These are phyloP conservation scores for Chiua virens DNA, from an alignment of 768 basidiomycete genomes.

Conservation along the genomic window DNA sequence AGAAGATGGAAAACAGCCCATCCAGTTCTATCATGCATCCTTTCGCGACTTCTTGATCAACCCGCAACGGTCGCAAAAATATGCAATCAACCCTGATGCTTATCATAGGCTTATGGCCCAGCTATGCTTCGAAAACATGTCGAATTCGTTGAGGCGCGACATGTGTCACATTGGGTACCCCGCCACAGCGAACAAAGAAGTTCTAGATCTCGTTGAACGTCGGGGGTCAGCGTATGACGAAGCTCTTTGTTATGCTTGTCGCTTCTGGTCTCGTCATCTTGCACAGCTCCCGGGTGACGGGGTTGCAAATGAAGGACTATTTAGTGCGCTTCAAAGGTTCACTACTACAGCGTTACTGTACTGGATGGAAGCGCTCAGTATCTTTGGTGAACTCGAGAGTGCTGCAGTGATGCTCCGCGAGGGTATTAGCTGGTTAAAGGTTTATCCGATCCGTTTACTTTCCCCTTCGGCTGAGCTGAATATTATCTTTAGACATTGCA, in stretches of 20 bases:
- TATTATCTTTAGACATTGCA: conserved; percentile 3
- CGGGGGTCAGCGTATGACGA: conserved; percentile 10
- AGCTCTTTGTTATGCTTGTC: conserved; percentile 18
- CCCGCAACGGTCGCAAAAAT: conserved; percentile 17
- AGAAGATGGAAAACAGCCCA: conserved; percentile 17
- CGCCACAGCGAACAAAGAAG: conserved; percentile 12
- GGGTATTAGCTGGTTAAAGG: conserved; percentile 16
- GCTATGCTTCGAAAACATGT: conserved; percentile 18
- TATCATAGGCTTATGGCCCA: conserved; percentile 22
- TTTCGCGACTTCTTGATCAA: conserved; percentile 21
- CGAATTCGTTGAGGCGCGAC: conserved; percentile 17
- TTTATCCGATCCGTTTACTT: background rate
- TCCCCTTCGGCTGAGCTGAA: background rate
- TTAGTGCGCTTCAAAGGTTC: conserved; percentile 11
- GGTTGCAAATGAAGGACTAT: conserved; percentile 5
- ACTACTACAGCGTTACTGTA: conserved; percentile 10
- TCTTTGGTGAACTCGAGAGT: conserved; percentile 15
- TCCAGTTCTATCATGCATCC: conserved; percentile 23
- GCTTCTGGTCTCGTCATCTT: conserved; percentile 21
- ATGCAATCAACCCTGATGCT: conserved; percentile 8
- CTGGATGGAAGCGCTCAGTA: conserved; percentile 20
- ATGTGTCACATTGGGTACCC: conserved; percentile 21
- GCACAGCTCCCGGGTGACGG: conserved; percentile 9
- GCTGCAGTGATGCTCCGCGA: conserved; percentile 16
- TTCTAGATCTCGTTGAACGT: conserved; percentile 19